These are phyloP conservation scores for Phytopythium montanum DNA, from an alignment of 352 stramenopile species.

Conservation along the genomic window DNA sequence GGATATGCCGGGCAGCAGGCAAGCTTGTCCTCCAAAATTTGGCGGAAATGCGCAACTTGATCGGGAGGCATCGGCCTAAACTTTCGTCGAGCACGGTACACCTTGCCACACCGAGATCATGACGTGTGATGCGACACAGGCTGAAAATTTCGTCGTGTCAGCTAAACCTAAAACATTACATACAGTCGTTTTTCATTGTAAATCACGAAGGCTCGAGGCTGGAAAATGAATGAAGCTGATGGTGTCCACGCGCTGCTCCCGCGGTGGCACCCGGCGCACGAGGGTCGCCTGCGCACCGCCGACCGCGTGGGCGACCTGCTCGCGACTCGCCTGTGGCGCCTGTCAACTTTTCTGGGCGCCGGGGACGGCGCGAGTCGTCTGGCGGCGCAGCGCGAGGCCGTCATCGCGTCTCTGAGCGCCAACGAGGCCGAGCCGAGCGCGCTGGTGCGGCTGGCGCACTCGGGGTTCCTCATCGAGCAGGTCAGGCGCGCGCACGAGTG, in stretches of 20 bases:
- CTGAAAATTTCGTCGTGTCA: too few species aligned
- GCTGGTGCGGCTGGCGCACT: too few species aligned
- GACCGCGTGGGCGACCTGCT: neutral
- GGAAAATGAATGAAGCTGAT: too few species aligned
- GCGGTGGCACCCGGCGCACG: conserved; percentile 1
- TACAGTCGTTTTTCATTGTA: too few species aligned
- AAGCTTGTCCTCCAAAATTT: conserved; percentile 8
- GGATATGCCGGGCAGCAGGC: neutral
- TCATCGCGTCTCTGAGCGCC: neutral
- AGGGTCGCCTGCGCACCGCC: neutral
- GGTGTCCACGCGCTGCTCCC: neutral
- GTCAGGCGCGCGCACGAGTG: too few species aligned
- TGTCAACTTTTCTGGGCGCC: neutral
- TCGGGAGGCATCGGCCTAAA: neutral
- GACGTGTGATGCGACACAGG: too few species aligned
- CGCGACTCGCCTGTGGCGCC: neutral
- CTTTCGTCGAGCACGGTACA: neutral
- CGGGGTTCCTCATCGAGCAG: too few species aligned
- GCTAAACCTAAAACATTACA: too few species aligned
- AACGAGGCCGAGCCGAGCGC: too few species aligned
- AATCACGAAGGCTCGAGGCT: too few species aligned
- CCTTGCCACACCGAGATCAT: too few species aligned
- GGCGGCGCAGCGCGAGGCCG: neutral
- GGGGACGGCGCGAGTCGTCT: neutral
- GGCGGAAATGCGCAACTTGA: neutral